Evolutionary conservation across 2,329 filamentous ascomycete genomes (phyloP).

Genomic region (Xylariaceae sp.): DNA sequence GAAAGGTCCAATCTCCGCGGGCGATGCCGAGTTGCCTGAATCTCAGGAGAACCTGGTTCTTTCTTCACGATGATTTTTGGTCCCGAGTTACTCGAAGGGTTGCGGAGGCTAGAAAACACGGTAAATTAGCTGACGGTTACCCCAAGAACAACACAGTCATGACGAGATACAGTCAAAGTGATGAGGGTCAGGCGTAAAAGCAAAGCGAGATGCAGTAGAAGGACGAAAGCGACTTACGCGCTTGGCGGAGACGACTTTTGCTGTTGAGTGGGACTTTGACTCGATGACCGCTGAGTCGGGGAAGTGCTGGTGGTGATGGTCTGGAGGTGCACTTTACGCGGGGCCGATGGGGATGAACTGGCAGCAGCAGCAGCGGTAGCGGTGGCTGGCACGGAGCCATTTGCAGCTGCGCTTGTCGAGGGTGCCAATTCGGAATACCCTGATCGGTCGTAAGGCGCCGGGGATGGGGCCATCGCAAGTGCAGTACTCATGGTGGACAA

Average conservation of each 20-base stretch:
- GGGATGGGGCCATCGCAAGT: constrained; percentile 64
- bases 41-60: constrained; percentile 82
- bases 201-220: constrained; percentile 6
- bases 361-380: neutral
- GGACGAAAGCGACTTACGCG: constrained; percentile 45
- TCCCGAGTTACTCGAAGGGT: constrained; percentile 41
- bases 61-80: constrained; percentile 95
- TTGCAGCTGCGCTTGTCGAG: constrained; percentile 35
- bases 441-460: constrained; percentile 59
- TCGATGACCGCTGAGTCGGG: constrained; percentile 45
- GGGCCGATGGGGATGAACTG: constrained; percentile 40
- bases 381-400: constrained; percentile 24
- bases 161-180: neutral
- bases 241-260: constrained; percentile 53
- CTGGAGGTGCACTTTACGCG: constrained; percentile 36
- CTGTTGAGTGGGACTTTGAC: constrained; percentile 44
- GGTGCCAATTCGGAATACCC: constrained; percentile 48
- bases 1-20: constrained; percentile 75
- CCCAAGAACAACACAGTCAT: neutral
- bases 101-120: constrained; percentile 38
- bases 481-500: constrained; percentile 57
- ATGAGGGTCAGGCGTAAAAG: constrained; percentile 15
- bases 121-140: constrained; percentile 21
- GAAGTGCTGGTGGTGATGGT: constrained; percentile 20
- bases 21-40: constrained; percentile 66